These are phyloP conservation scores for Crithidia brevicula DNA, from an alignment of 208 protist species.

Conservation along the genomic window DNA sequence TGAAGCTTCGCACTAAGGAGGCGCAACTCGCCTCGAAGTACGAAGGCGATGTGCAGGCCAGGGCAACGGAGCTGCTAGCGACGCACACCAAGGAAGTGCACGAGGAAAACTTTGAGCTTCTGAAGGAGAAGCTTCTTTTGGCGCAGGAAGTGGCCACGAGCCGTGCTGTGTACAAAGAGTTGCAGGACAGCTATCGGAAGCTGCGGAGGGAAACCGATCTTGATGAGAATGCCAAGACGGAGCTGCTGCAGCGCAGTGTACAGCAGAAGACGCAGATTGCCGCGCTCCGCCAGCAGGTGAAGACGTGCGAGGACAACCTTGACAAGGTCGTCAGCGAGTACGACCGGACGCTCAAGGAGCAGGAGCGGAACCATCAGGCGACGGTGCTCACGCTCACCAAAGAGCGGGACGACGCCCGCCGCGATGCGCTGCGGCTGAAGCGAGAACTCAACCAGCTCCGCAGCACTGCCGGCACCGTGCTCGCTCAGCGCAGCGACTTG, in stretches of 20 bases:
- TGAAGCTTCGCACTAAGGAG: conserved; percentile 66
- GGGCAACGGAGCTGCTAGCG: conserved; percentile 70
- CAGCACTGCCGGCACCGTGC: conserved; percentile 45
- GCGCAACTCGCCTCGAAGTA: conserved; percentile 41
- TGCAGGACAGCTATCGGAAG: conserved; percentile 49
- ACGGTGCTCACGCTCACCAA: conserved; percentile 36
- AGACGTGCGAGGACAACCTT: conserved; percentile 65
- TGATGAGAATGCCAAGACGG: conserved; percentile 33
- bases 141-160: conserved; percentile 44
- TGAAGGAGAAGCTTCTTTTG: conserved; percentile 69
- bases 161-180: conserved; percentile 13
- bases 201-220: conserved; percentile 60
- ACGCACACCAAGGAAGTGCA: conserved; percentile 68
- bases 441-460: conserved; percentile 74
- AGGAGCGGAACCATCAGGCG: conserved; percentile 36
- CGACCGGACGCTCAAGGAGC: conserved; percentile 45
- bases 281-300: conserved; percentile 53
- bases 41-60: conserved; percentile 55
- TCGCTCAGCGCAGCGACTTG: conserved; percentile 80
- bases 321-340: conserved; percentile 56
- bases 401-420: conserved; percentile 67
- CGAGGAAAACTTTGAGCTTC: conserved; percentile 75
- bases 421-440: conserved; percentile 46
- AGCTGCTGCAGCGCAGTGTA: conserved; percentile 55
- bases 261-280: conserved; percentile 58